Conservation (phyloP, 371 early-diverging fungal species). For the Phascolomyces articulosus region DNA sequence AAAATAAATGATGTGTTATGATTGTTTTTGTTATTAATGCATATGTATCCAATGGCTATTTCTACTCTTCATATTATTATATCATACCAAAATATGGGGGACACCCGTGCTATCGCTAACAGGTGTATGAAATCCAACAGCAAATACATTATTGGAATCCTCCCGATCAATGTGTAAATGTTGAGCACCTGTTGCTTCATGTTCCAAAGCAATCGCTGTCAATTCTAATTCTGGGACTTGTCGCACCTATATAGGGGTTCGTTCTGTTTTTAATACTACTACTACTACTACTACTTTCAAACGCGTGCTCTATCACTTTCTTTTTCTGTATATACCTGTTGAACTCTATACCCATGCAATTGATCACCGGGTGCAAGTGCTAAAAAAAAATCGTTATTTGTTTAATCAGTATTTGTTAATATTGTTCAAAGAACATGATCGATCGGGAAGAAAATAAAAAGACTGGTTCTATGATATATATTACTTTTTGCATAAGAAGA, state of each 20-base stretch:
- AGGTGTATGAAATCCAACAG: slow-evolving; percentile 90
- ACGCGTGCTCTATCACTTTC: not conserved
- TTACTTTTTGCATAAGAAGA: not conserved
- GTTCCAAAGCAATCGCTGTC: slow-evolving; percentile 68
- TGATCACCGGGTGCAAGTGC: slow-evolving; percentile 23
- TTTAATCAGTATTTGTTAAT: not conserved
- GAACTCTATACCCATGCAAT: slow-evolving; percentile 28
- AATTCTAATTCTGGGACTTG: slow-evolving; percentile 70
- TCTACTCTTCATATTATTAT: not conserved
- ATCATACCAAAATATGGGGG: slow-evolving; percentile 82
- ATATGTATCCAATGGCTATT: no score
- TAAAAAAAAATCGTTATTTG: not conserved
- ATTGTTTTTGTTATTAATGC: no score
- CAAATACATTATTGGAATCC: slow-evolving; percentile 91
- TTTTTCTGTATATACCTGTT: slow-evolving; percentile 15
- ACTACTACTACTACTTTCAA: no score
- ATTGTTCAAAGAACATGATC: not conserved
- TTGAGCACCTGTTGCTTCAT: slow-evolving; percentile 83
- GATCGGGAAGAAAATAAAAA: not conserved
- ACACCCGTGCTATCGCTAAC: slow-evolving; percentile 85
- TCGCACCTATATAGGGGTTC: slow-evolving; percentile 46
- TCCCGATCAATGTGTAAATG: slow-evolving; percentile 87
- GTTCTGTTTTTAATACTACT: no score
- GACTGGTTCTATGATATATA: not conserved
- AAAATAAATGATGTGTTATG: no score